Evolutionary conservation across 75 land plant genomes (phyloP).

Genomic region (Cupressus sempervirens): DNA sequence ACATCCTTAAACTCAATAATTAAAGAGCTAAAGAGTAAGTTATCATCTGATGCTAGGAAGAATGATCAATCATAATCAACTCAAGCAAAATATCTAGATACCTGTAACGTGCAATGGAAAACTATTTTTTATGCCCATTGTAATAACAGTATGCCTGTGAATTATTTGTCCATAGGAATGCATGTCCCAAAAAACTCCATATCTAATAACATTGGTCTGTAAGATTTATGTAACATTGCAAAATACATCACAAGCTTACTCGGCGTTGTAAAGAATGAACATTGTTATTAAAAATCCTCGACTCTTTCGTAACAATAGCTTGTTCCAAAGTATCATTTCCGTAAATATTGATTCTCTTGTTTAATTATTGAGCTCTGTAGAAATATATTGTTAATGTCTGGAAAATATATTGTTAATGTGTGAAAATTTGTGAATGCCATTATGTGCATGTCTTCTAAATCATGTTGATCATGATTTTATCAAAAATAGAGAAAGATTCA

Average conservation of each 20-base stretch:
- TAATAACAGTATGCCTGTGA: not conserved
- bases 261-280: not conserved
- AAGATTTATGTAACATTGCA: not conserved
- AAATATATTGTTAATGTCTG: not conserved
- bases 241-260: not conserved
- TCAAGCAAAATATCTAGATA: not conserved
- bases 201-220: not conserved
- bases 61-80: constrained; percentile 1
- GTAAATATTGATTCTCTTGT: not conserved
- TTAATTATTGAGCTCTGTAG: not conserved
- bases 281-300: not conserved
- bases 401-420: not conserved
- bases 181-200: not conserved
- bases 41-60: not conserved
- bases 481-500: too few relatives aligned
- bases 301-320: not conserved
- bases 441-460: not conserved
- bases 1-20: not conserved
- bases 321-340: not conserved
- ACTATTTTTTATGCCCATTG: not conserved
- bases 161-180: not conserved
- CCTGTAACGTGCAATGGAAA: not conserved
- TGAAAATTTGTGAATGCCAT: not conserved
- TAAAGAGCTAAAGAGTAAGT: not conserved
- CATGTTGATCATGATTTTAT: not conserved